Conservation (phyloP, 371 early-diverging fungal species). For the Rhizomucor miehei region DNA sequence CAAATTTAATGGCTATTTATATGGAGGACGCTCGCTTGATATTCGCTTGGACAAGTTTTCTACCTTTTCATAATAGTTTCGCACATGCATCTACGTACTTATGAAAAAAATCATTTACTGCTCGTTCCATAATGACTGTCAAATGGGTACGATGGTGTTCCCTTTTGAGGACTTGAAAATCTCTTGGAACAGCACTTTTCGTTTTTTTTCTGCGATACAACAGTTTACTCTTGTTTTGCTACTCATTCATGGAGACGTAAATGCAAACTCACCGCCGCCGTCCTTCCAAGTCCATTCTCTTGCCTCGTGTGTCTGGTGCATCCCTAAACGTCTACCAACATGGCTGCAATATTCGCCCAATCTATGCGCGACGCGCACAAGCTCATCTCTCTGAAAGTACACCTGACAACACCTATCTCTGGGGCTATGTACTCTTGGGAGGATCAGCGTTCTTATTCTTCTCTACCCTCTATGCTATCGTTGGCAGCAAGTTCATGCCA, state of each 20-base stretch:
- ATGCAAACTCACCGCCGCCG: constrained; percentile 21
- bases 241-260: not conserved
- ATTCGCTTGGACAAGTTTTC: constrained; percentile 44
- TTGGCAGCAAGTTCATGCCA: constrained; percentile 74
- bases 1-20: constrained; percentile 58
- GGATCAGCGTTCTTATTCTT: constrained; percentile 60
- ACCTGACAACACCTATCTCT: constrained; percentile 70
- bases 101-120: no score
- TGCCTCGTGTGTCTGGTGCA: constrained; percentile 8
- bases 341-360: constrained; percentile 1
- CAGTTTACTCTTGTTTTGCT: no score
- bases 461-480: constrained; percentile 62
- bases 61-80: constrained; percentile 4
- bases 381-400: constrained; percentile 49
- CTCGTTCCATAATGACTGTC: no score
- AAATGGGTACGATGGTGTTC: no score
- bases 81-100: no score
- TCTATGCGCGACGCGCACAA: constrained; percentile 43
- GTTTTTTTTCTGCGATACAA: no score
- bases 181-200: no score
- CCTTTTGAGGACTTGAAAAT: no score
- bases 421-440: constrained; percentile 68
- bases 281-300: constrained; percentile 20
- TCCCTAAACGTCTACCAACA: not conserved
- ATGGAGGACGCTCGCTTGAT: constrained; percentile 58